These are phyloP conservation scores for Paecilomyces niveus DNA, from an alignment of 2,329 filamentous ascomycete genomes.

Conservation along the genomic window DNA sequence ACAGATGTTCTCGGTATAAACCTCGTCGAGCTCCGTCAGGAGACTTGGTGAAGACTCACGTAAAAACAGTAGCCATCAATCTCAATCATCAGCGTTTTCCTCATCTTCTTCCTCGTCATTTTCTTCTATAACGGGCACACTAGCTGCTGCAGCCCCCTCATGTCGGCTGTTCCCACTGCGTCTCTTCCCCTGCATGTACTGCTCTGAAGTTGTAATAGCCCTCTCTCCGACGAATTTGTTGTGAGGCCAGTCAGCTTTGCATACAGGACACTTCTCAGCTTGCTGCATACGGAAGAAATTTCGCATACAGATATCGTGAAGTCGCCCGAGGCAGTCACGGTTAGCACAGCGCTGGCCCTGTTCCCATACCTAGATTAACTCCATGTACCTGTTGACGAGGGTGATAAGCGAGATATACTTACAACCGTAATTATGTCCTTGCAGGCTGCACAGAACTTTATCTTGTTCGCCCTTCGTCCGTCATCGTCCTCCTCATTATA, in stretches of 20 bases:
- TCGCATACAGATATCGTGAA: slow-evolving; percentile 71
- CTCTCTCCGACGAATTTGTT: slow-evolving; percentile 48
- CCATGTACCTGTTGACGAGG: slow-evolving; percentile 1
- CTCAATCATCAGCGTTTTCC: background rate
- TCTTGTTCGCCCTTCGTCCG: slow-evolving; percentile 52
- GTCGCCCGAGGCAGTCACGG: slow-evolving; percentile 58
- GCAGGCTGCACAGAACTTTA: slow-evolving; percentile 85
- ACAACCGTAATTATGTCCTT: slow-evolving; percentile 77
- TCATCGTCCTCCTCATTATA: slow-evolving; percentile 72
- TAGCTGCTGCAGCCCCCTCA: background rate
- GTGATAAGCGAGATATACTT: slow-evolving; percentile 13
- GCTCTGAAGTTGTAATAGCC: slow-evolving; percentile 31
- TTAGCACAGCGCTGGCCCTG: slow-evolving; percentile 68
- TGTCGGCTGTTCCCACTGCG: slow-evolving; percentile 12
- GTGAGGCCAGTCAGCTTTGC: slow-evolving; percentile 46
- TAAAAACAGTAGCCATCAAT: background rate
- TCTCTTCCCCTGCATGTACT: slow-evolving; percentile 18
- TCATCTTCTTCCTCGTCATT: background rate
- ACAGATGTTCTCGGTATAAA: too few relatives aligned
- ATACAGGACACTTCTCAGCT: slow-evolving; percentile 57
- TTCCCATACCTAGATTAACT: background rate
- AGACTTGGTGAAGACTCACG: too few relatives aligned
- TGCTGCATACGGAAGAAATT: slow-evolving; percentile 64
- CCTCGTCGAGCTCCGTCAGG: too few relatives aligned
- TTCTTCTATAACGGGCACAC: background rate